These are phyloP conservation scores for Phaeosphaeriaceae sp. DNA, from an alignment of 2,329 filamentous ascomycete species.

Conservation along the genomic window DNA sequence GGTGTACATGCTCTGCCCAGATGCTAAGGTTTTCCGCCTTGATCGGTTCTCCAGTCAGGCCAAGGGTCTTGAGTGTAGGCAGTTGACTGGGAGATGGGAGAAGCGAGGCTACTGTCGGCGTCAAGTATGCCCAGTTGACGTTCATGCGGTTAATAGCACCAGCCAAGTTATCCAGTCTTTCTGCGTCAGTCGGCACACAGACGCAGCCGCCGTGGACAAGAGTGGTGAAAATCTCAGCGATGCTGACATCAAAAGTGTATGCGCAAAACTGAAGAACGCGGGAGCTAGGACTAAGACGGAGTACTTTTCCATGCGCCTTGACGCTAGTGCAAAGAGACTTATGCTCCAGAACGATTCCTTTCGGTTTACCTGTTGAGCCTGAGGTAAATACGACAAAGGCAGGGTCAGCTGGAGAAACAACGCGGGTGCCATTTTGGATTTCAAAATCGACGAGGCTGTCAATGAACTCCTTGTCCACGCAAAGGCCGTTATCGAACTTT, in stretches of 20 bases:
- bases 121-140: conserved; percentile 14
- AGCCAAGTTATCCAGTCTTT: conserved; percentile 58
- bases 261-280: conserved; percentile 59
- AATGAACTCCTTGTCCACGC: neutral
- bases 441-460: neutral
- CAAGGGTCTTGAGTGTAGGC: conserved; percentile 2
- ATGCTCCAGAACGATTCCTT: conserved; percentile 3
- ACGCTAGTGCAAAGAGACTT: neutral
- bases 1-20: conserved; percentile 7
- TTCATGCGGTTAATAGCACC: conserved; percentile 52
- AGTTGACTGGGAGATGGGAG: conserved; percentile 12
- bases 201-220: conserved; percentile 60
- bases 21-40: conserved; percentile 2
- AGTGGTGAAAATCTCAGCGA: conserved; percentile 59
- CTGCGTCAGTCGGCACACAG: conserved; percentile 61
- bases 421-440: neutral
- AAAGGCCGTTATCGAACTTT: no score
- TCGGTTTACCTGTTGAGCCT: conserved; percentile 4
- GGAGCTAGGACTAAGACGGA: conserved; percentile 54
- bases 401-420: neutral
- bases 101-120: conserved; percentile 14
- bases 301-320: neutral
- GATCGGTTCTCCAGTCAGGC: conserved; percentile 6
- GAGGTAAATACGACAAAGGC: conserved; percentile 7
- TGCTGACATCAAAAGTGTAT: conserved; percentile 55